Evolutionary conservation across 345 rosid species (phyloP), one percentile per base, ranked within the genome.

Genomic region (Sonneratia caseolaris): DNA sequence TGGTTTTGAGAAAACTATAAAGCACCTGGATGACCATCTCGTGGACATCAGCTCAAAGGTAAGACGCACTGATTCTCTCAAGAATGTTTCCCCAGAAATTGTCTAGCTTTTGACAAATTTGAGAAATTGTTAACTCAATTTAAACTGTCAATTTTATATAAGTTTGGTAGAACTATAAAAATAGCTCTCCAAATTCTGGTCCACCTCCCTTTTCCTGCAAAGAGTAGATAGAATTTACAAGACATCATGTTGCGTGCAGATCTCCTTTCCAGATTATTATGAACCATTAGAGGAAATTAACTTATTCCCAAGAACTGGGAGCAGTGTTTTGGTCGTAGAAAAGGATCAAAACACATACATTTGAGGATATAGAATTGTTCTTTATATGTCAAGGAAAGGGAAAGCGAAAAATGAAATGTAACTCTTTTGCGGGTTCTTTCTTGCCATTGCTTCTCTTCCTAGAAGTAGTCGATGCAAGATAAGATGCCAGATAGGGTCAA

Each of bases 21-120:
- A 87, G 81, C 99, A 96, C 78, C 91, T 96, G n/a, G 98, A 96
- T 76, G 97, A 87, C n/a, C 99, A 86, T 82, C 82, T 86, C 72
- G 97, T 96, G 42, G 87, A 91, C 77, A 89, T 92, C 38, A 57
- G 96, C 79, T 78, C 91, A 70, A 91, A 88, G 98, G 99, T 92
- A 79, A 80, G 68, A 21, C 27, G 55, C 64, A 68, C 9, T 61
- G n/a, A 19, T 43, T 27, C 13, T 5, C 48, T 47, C 51, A 8
- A 13, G 68, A 65, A 36, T 0, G 16, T 35, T 42, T 13, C 35
- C 3, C 57, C 22, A 3, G 22, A 53, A 53, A 53, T 64, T 24
- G 9, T 56, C 56, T 47, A 22, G 14, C 13, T 35, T 51, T 27
- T 32, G 55, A n/a, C 22, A 22, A 66, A 8, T 15, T 66, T 66